phyloP scores from a whole-genome alignment of 2,329 filamentous ascomycete species.

The Metarhizium anisopliae region DNA sequence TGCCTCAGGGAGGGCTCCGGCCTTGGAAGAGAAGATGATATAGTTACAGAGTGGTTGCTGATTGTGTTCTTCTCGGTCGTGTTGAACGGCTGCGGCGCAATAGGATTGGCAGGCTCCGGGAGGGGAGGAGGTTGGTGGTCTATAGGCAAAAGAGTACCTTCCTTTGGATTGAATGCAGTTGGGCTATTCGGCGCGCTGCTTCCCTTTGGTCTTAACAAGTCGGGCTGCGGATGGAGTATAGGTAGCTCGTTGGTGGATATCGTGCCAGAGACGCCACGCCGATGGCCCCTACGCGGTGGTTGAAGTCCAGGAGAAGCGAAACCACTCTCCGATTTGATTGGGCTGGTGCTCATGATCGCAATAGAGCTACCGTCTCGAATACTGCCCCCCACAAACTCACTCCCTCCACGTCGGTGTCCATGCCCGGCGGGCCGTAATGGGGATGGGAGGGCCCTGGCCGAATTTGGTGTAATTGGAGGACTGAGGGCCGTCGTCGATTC shows the following conservation, averaged over 20 bases:
- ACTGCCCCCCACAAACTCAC: constrained; percentile 78
- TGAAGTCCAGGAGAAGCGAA: constrained; percentile 47
- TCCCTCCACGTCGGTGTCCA: constrained; percentile 71
- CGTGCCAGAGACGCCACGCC: constrained; percentile 61
- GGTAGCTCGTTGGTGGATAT: constrained; percentile 79
- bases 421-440: constrained; percentile 53
- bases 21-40: constrained; percentile 5
- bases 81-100: not conserved
- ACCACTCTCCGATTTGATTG: constrained; percentile 54
- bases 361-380: constrained; percentile 48
- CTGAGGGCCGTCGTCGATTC: constrained; percentile 33
- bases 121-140: constrained; percentile 6
- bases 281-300: constrained; percentile 55
- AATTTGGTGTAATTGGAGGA: constrained; percentile 46
- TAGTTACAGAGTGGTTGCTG: constrained; percentile 4
- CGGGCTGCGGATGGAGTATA: constrained; percentile 52
- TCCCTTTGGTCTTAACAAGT: constrained; percentile 40
- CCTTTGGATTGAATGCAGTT: constrained; percentile 30
- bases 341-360: constrained; percentile 57
- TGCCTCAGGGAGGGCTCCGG: constrained; percentile 13
- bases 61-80: not conserved
- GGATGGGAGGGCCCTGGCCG: constrained; percentile 41
- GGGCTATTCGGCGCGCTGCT: constrained; percentile 60
- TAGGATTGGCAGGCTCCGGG: constrained; percentile 5
- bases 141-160: constrained; percentile 15